phyloP scores from a whole-genome alignment of 805 yeast species.

The Candida golubevii region DNA sequence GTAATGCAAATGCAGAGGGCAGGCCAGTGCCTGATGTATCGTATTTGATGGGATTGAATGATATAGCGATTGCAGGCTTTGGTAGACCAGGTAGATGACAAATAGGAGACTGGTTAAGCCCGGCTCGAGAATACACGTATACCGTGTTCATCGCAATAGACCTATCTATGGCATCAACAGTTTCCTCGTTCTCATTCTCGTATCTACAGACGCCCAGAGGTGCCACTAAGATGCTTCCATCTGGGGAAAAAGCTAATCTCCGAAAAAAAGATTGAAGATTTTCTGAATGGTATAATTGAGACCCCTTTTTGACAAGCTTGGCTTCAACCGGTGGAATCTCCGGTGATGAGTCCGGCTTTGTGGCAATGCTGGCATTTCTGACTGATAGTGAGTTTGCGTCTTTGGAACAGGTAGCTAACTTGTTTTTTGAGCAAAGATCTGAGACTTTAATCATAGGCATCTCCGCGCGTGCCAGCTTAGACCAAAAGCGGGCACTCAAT shows the following conservation, averaged over 20 bases:
- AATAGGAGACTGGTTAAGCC: conserved; percentile 65
- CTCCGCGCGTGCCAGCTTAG: conserved; percentile 55
- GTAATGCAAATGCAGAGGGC: conserved; percentile 48
- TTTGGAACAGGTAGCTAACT: too few species aligned
- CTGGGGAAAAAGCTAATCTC: conserved; percentile 81
- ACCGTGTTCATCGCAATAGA: conserved; percentile 54
- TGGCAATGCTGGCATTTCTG: too few species aligned
- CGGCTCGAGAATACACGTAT: conserved; percentile 69
- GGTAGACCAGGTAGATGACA: conserved; percentile 74
- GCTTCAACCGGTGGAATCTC: too few species aligned
- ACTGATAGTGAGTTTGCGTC: too few species aligned
- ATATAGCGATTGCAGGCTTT: conserved; percentile 79
- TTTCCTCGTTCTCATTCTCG: conserved; percentile 5
- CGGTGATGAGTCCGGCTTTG: too few species aligned
- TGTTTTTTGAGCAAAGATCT: not conserved
- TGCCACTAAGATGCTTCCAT: conserved; percentile 74
- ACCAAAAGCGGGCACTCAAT: conserved; percentile 30
- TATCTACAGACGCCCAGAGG: conserved; percentile 61
- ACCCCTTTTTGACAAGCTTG: conserved; percentile 13
- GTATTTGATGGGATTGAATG: conserved; percentile 70
- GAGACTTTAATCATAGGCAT: conserved; percentile 30
- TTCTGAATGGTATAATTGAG: conserved; percentile 69
- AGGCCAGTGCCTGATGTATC: not conserved
- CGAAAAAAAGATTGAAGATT: conserved; percentile 88
- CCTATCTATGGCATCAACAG: conserved; percentile 5